These are phyloP conservation scores for Moesziomyces aphidis DNA, from an alignment of 1,284 basidiomycete species.

Conservation along the genomic window DNA sequence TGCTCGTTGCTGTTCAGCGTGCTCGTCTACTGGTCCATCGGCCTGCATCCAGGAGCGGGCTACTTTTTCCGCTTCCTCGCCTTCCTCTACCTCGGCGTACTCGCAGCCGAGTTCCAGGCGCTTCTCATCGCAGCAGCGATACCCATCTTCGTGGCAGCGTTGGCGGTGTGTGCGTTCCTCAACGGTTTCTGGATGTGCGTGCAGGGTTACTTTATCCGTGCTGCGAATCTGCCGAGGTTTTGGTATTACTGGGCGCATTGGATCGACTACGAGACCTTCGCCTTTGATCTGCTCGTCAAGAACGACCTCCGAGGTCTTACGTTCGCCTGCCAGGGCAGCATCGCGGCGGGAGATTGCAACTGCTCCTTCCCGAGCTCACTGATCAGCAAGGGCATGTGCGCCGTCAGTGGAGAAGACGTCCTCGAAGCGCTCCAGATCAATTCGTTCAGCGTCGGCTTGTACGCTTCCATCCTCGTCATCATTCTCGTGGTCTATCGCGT, in stretches of 20 bases:
- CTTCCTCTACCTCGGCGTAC: constrained; percentile 74
- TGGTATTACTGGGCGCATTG: constrained; percentile 75
- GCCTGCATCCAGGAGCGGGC: constrained; percentile 71
- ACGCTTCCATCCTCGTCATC: constrained; percentile 57
- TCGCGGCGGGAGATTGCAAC: constrained; percentile 46
- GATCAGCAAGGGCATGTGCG: constrained; percentile 21
- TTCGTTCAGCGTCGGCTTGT: constrained; percentile 51
- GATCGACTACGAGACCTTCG: constrained; percentile 69
- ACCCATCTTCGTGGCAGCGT: constrained; percentile 75
- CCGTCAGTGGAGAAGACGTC: constrained; percentile 34
- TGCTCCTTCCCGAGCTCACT: constrained; percentile 31
- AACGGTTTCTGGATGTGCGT: constrained; percentile 77
- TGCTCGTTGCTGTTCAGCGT: constrained; percentile 62
- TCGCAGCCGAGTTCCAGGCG: constrained; percentile 74
- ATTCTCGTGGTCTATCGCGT: constrained; percentile 59
- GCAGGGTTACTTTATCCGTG: constrained; percentile 69
- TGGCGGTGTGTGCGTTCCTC: constrained; percentile 74
- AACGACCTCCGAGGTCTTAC: constrained; percentile 73
- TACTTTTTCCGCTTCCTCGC: constrained; percentile 74
- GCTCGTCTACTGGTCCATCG: constrained; percentile 69
- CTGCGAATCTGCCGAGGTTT: constrained; percentile 72
- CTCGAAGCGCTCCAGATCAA: constrained; percentile 54
- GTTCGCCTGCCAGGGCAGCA: constrained; percentile 70
- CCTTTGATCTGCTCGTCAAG: constrained; percentile 69
- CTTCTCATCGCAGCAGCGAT: constrained; percentile 73